These are phyloP conservation scores for Backusella luteola DNA, from an alignment of 192 early-diverging fungal species.

Conservation along the genomic window DNA sequence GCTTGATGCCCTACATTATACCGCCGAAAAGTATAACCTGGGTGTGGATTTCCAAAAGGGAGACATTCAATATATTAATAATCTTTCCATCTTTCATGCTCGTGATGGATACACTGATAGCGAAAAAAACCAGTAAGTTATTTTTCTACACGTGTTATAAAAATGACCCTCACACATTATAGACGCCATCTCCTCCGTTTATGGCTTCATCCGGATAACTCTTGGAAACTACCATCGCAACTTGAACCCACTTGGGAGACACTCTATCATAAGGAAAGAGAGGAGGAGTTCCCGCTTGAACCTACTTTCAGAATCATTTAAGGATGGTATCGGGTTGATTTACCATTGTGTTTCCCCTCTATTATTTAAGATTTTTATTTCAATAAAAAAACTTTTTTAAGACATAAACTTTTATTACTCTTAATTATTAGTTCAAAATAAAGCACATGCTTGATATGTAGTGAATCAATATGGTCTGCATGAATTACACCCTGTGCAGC, in stretches of 20 bases:
- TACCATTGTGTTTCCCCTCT: too few relatives aligned
- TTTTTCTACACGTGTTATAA: not conserved
- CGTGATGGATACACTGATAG: constrained; percentile 27
- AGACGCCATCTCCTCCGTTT: constrained; percentile 30
- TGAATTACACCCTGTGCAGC: too few relatives aligned
- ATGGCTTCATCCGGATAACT: constrained; percentile 29
- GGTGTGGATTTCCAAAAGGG: constrained; percentile 26
- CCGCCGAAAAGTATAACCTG: constrained; percentile 22
- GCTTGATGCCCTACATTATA: constrained; percentile 27
- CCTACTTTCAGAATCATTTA: constrained; percentile 17
- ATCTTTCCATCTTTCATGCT: constrained; percentile 31
- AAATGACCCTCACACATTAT: not conserved
- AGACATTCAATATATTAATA: constrained; percentile 32
- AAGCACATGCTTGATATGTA: too few relatives aligned
- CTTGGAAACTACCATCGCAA: constrained; percentile 21
- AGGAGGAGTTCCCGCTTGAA: constrained; percentile 25
- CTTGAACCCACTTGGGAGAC: constrained; percentile 19
- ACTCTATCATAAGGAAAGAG: constrained; percentile 19
- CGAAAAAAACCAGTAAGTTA: constrained; percentile 24
- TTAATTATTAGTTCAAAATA: too few relatives aligned
- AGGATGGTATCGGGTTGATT: not conserved
- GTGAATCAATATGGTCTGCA: too few relatives aligned
- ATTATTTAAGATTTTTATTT: too few relatives aligned
- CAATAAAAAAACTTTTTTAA: too few relatives aligned
- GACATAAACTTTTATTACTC: too few relatives aligned